A percentile compares a stretch with the other conserved stretches of the same genome.
phyloP scores from a whole-genome alignment of 306 rosid genomes.

The Spatholobus suberectus region DNA sequence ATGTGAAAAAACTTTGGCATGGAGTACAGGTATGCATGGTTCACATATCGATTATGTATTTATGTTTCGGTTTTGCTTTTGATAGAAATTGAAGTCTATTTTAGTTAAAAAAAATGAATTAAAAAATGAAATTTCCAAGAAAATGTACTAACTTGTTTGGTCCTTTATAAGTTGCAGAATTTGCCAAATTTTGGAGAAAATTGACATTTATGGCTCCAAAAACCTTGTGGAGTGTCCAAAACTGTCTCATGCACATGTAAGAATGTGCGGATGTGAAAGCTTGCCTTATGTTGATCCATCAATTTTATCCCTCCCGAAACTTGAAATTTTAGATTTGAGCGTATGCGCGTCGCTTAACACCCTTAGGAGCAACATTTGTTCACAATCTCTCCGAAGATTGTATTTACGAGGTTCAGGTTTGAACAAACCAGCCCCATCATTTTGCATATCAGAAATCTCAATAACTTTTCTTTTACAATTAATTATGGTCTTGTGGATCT shows the following conservation, averaged over 20 bases:
- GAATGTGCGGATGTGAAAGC: rapidly evolving
- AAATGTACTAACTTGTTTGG: too few relatives aligned
- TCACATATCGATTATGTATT: too few relatives aligned
- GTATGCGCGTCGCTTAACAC: not conserved
- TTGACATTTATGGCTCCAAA: too few relatives aligned
- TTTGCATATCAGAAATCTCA: not conserved
- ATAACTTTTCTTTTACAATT: rapidly evolving
- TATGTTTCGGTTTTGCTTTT: too few relatives aligned
- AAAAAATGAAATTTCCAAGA: too few relatives aligned
- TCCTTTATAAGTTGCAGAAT: too few relatives aligned
- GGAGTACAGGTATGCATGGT: too few relatives aligned
- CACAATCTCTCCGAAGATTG: not conserved
- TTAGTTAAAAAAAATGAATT: too few relatives aligned
- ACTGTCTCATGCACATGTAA: not conserved
- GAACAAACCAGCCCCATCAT: not conserved
- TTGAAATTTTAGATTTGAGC: rapidly evolving
- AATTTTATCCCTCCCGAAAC: not conserved
- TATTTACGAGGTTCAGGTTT: rapidly evolving
- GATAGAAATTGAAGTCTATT: too few relatives aligned
- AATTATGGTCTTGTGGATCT: not conserved
- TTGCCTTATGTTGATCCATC: constrained; percentile 10
- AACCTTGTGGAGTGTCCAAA: constrained; percentile 30
- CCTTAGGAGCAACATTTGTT: constrained; percentile 5
- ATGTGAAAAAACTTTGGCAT: too few relatives aligned
- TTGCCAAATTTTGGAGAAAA: too few relatives aligned